These are phyloP conservation scores for Lobosporangium transversale DNA, from an alignment of 192 early-diverging fungal species.

Conservation along the genomic window DNA sequence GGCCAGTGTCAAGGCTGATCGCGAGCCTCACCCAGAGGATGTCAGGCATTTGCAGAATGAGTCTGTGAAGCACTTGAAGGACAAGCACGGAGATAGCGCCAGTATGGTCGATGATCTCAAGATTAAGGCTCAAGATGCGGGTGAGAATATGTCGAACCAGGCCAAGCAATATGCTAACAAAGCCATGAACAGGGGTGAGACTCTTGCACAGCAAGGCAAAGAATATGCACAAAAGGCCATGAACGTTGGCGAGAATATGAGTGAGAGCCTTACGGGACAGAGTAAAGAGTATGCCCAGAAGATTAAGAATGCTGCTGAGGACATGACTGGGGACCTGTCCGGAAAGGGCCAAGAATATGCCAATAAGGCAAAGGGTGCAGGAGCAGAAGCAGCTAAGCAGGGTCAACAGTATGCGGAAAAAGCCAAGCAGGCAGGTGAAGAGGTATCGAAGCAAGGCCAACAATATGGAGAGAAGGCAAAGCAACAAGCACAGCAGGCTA, in stretches of 20 bases:
- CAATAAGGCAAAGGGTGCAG: constrained; percentile 1
- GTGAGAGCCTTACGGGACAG: background rate
- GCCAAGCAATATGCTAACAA: constrained; percentile 25
- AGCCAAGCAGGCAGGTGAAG: background rate
- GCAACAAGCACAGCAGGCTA: constrained; percentile 3
- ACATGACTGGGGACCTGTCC: too few relatives aligned
- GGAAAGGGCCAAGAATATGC: too few relatives aligned
- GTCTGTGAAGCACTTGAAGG: constrained; percentile 18
- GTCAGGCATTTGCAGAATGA: constrained; percentile 21
- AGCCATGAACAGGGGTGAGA: constrained; percentile 3
- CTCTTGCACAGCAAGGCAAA: background rate
- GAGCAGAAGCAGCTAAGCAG: background rate
- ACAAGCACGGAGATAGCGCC: background rate
- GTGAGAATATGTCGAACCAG: background rate
- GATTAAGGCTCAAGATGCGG: background rate
- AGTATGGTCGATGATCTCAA: constrained; percentile 13
- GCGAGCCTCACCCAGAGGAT: constrained; percentile 18
- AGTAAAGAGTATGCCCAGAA: background rate
- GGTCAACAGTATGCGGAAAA: constrained; percentile 9
- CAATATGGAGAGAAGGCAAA: constrained; percentile 5
- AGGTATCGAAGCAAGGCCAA: background rate
- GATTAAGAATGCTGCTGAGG: background rate
- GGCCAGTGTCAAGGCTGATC: constrained; percentile 34
- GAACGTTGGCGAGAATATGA: constrained; percentile 5
- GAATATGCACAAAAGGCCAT: constrained; percentile 15